Conservation (phyloP, 176 grass and related monocot species). For the Tillandsia fasciculata region DNA sequence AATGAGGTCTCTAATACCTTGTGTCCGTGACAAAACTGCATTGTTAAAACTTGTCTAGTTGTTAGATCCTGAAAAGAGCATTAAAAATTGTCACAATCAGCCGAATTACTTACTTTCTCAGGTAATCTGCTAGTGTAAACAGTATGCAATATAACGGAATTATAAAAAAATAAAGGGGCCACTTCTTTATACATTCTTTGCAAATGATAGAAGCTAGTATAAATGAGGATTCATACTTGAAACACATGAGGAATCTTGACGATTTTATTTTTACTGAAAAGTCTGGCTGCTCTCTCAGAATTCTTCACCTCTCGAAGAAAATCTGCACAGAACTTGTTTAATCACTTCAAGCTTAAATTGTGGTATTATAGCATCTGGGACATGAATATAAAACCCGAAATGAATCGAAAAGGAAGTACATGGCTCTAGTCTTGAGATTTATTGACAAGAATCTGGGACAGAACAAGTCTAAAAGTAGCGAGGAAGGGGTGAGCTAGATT, state of each 20-base stretch:
- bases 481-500: too few species aligned
- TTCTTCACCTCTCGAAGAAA: constrained; percentile 80
- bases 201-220: constrained; percentile 1
- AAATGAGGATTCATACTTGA: constrained; percentile 42
- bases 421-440: too few species aligned
- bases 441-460: too few species aligned
- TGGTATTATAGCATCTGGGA: too few species aligned
- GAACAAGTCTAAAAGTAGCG: too few species aligned
- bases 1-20: constrained; percentile 40
- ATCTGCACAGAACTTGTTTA: constrained; percentile 38
- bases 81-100: constrained; percentile 23
- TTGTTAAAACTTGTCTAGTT: constrained; percentile 68
- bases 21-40: constrained; percentile 87
- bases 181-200: neutral
- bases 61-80: constrained; percentile 67
- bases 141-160: neutral
- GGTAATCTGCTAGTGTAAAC: neutral
- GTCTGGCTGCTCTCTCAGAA: constrained; percentile 68
- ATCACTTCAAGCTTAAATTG: too few species aligned
- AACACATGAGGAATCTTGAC: constrained; percentile 71
- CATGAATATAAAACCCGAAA: too few species aligned
- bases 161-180: neutral
- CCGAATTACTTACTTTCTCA: neutral
- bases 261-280: constrained; percentile 64
- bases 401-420: too few species aligned